Evolutionary conservation across 2,329 filamentous ascomycete genomes (phyloP).

Genomic region (Sporothrix dimorphospora): DNA sequence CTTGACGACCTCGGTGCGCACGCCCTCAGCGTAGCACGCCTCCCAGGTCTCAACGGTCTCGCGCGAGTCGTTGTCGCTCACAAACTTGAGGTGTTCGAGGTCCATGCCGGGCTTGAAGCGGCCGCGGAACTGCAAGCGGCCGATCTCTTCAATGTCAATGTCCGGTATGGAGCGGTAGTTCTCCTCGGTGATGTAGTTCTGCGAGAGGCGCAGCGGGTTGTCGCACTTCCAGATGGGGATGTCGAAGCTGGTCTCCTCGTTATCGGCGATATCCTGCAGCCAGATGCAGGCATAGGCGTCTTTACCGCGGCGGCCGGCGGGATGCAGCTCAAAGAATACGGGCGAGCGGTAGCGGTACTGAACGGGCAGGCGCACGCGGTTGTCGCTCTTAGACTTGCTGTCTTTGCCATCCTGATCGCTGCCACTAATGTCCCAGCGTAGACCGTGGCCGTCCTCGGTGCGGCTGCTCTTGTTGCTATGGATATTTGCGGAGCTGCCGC

Average conservation of each 20-base stretch:
- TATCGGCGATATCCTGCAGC: conserved; percentile 83
- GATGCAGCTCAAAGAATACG: conserved; percentile 83
- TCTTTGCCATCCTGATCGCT: conserved; percentile 45
- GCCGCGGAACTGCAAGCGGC: conserved; percentile 76
- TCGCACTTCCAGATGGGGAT: conserved; percentile 90
- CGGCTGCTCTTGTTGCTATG: conserved; percentile 64
- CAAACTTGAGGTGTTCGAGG: conserved; percentile 79
- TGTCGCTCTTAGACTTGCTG: conserved; percentile 34
- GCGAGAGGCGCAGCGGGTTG: conserved; percentile 73
- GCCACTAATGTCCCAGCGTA: conserved; percentile 51
- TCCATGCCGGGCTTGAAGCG: conserved; percentile 91
- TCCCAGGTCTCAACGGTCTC: conserved; percentile 97
- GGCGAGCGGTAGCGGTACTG: conserved; percentile 89
- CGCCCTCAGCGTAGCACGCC: conserved; percentile 84
- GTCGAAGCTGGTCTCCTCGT: conserved; percentile 75
- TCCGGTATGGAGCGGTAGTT: conserved; percentile 73
- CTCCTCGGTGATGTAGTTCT: conserved; percentile 87
- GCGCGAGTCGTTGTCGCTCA: conserved; percentile 82
- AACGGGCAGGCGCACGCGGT: conserved; percentile 74
- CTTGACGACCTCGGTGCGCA: conserved; percentile 70
- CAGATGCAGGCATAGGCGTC: conserved; percentile 81
- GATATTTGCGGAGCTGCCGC: conserved; percentile 76
- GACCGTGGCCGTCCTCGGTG: conserved; percentile 55
- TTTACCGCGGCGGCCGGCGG: conserved; percentile 67
- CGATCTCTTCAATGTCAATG: conserved; percentile 76